Evolutionary conservation across 2,329 filamentous ascomycete species (phyloP).

Genomic region (Fusarium marasasianum): DNA sequence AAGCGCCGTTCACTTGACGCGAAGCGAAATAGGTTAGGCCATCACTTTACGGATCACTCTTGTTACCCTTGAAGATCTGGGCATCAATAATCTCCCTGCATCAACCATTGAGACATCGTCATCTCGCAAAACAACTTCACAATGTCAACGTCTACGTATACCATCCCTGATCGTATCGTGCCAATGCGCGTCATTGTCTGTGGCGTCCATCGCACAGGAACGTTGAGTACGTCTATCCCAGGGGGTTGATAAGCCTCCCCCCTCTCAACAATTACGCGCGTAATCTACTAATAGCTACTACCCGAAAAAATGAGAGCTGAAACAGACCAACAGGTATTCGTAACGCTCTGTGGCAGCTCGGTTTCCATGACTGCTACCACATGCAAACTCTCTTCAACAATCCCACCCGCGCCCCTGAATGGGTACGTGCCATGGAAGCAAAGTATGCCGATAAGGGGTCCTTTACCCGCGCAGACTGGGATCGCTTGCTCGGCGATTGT

Average conservation of each 20-base stretch:
- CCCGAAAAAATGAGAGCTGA: not conserved
- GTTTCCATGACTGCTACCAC: slow-evolving; percentile 51
- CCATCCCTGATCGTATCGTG: slow-evolving; percentile 44
- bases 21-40: slow-evolving; percentile 26
- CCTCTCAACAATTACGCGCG: not conserved
- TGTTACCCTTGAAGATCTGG: slow-evolving; percentile 9
- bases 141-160: slow-evolving; percentile 23
- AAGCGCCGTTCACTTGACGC: slow-evolving; percentile 6
- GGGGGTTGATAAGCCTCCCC: not conserved
- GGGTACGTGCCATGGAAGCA: slow-evolving; percentile 46
- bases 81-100: slow-evolving; percentile 19
- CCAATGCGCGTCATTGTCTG: slow-evolving; percentile 54
- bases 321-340: slow-evolving; percentile 45
- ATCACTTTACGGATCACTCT: not conserved
- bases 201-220: slow-evolving; percentile 51
- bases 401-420: slow-evolving; percentile 40
- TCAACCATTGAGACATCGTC: slow-evolving; percentile 4
- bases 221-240: slow-evolving; percentile 45
- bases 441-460: slow-evolving; percentile 46
- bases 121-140: slow-evolving; percentile 20
- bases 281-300: not conserved
- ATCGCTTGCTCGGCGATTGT: slow-evolving; percentile 55
- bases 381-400: slow-evolving; percentile 47
- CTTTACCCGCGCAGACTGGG: slow-evolving; percentile 54
- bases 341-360: slow-evolving; percentile 47